Percentiles rank a stretch among this genome's conserved stretches.
Evolutionary conservation across 306 rosid species (phyloP).

Genomic region (Cicer judaicum): DNA sequence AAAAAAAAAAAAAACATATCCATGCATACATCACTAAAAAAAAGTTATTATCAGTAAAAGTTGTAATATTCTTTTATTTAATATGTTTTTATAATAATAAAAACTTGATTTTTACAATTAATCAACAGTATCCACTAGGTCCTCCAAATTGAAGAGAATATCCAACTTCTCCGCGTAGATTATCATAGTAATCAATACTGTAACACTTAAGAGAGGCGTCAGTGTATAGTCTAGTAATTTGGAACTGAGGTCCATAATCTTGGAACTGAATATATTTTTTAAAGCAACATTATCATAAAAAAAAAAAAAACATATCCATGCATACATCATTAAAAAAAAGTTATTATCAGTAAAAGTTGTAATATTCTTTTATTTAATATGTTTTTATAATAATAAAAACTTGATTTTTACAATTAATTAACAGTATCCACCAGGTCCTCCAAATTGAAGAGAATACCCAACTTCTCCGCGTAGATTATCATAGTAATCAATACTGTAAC

Average conservation of each 20-base stretch:
- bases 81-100: too few relatives aligned
- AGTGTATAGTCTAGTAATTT: rapidly evolving
- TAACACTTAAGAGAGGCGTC: neutral
- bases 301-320: too few relatives aligned
- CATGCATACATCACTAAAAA: too few relatives aligned
- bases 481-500: neutral
- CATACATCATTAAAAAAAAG: too few relatives aligned
- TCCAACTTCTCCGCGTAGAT: neutral
- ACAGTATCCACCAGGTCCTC: neutral
- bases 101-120: neutral
- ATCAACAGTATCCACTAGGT: neutral
- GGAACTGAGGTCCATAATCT: neutral
- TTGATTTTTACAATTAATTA: neutral
- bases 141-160: neutral
- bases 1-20: too few relatives aligned
- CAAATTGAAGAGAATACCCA: neutral
- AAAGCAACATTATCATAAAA: too few relatives aligned
- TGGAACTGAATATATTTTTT: too few relatives aligned
- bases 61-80: too few relatives aligned
- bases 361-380: too few relatives aligned
- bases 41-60: too few relatives aligned
- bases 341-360: too few relatives aligned
- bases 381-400: too few relatives aligned
- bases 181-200: neutral
- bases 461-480: neutral